A percentile compares a stretch with the other conserved stretches of the same genome.
Evolutionary conservation across 179 eudicot genomes (phyloP).

Genomic region (Beta macrorhiza): DNA sequence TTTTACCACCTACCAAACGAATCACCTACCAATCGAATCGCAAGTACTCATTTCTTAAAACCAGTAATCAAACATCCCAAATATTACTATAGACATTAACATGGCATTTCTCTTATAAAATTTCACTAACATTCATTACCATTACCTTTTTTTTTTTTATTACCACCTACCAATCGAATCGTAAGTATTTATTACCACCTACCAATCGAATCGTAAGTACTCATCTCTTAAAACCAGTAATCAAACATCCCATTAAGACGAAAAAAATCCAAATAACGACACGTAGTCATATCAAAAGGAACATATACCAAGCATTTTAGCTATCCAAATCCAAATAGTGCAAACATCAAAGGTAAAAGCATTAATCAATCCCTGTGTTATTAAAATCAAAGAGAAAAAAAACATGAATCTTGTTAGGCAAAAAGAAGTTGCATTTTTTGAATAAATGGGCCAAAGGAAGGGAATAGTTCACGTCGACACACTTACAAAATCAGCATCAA

Average conservation of each 20-base stretch:
- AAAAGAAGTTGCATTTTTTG: constrained; percentile 11
- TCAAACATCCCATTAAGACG: background rate
- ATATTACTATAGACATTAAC: no score
- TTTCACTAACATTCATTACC: no score
- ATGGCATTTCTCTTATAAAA: no score
- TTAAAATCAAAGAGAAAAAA: no score
- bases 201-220: background rate
- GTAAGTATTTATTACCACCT: background rate
- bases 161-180: no score
- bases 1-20: no score
- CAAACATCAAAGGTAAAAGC: background rate
- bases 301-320: background rate
- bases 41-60: background rate
- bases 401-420: constrained; percentile 2
- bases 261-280: background rate
- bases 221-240: background rate
- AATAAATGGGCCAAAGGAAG: constrained; percentile 4
- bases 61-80: background rate
- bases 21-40: no score
- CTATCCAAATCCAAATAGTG: background rate
- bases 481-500: constrained; percentile 9
- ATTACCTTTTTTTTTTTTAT: background rate
- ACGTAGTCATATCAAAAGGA: background rate
- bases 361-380: no score
- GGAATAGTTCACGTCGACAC: constrained; percentile 11